Base-by-base conservation (phyloP, 1,284 basidiomycete genomes). In the Leccinum holopus region DNA sequence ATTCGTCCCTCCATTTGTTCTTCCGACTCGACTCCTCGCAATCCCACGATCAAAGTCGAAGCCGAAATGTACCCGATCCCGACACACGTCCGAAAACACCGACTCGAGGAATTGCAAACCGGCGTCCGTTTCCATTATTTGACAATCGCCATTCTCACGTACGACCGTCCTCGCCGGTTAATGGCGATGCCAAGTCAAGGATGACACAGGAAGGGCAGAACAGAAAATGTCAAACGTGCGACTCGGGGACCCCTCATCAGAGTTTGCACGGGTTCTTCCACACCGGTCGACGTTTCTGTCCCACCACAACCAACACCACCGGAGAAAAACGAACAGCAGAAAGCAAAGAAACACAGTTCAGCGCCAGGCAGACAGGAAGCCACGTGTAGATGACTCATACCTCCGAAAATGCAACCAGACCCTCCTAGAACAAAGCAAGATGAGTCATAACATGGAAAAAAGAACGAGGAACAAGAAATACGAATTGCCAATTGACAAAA, bases 181-280 rank as follows among this genome's bases (percentile, higher is more conserved):
- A 18, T 47, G 66, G 47, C n/a, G 51, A 61, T 65, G 64, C 51
- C 37, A 39, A 37, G n/a, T 44, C 57, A 57, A 55, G 11, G 18
- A 47, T 44, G 18, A 39, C 2, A 41, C 21, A 66, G 18, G 5
- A 10, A 33, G 12, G 4, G 28, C 21, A 44, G 44, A 18, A 47
- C n/a, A 47, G 44, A 47, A 47, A 47, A 35, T 55, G 39, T 14
- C 25, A n/a, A 28, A 32, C 25, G 49, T 51, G 28, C 16, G 41
- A 35, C 25, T 16, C 18, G 10, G 41, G 21, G 32, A 54, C 33
- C 18, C 7, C 47, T 59, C 59, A 70, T 79, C 75, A 88, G 53
- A 88, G 72, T 71, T 84, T 88, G 4, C 84, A 80, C 5, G 87
- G 84, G 69, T 84, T 87, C 60, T 67, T 79, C 87, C 87, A 89